Percentiles rank a stretch among this genome's conserved stretches.
Conservation (phyloP, 2,329 filamentous ascomycete species). For the Drechslerella coelobrocha region DNA sequence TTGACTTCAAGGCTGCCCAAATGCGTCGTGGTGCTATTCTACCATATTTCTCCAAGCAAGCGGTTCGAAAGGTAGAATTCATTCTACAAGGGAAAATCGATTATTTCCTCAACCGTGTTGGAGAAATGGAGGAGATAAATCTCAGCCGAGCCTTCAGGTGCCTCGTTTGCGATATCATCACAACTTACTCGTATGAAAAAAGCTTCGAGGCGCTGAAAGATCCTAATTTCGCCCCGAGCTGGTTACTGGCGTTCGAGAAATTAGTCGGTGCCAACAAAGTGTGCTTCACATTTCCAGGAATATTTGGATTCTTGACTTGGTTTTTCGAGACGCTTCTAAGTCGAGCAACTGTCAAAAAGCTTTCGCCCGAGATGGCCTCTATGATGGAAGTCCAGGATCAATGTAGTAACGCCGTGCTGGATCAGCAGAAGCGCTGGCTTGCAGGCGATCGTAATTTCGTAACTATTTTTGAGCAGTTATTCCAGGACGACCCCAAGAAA, state of each 20-base stretch:
- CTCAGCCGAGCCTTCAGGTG: slow-evolving; percentile 16
- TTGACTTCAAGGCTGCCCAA: slow-evolving; percentile 24
- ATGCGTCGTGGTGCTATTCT: slow-evolving; percentile 19
- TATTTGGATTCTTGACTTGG: slow-evolving; percentile 19
- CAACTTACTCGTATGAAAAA: slow-evolving; percentile 27
- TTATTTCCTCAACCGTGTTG: slow-evolving; percentile 19
- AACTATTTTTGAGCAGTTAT: slow-evolving; percentile 28
- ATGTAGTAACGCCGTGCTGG: slow-evolving; percentile 16
- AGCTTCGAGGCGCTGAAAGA: slow-evolving; percentile 20
- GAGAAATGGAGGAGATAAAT: slow-evolving; percentile 18
- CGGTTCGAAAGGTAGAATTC: slow-evolving; percentile 15
- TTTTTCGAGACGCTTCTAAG: slow-evolving; percentile 13
- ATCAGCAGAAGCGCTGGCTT: slow-evolving; percentile 23
- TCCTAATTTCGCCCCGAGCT: slow-evolving; percentile 17
- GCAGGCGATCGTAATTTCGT: slow-evolving; percentile 17
- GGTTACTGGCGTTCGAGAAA: slow-evolving; percentile 18
- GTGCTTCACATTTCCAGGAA: slow-evolving; percentile 19
- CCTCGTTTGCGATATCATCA: slow-evolving; percentile 29
- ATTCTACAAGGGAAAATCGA: slow-evolving; percentile 18
- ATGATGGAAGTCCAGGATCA: slow-evolving; percentile 27
- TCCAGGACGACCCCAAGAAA: slow-evolving; percentile 28
- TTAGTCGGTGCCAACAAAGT: slow-evolving; percentile 17
- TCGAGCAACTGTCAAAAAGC: slow-evolving; percentile 15
- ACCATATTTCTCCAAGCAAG: slow-evolving; percentile 31
- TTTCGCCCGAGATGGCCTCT: slow-evolving; percentile 21